A percentile compares a stretch with the other conserved stretches of the same genome.
phyloP scores from a whole-genome alignment of 2,329 filamentous ascomycete species.

The Nothophoma quercina region DNA sequence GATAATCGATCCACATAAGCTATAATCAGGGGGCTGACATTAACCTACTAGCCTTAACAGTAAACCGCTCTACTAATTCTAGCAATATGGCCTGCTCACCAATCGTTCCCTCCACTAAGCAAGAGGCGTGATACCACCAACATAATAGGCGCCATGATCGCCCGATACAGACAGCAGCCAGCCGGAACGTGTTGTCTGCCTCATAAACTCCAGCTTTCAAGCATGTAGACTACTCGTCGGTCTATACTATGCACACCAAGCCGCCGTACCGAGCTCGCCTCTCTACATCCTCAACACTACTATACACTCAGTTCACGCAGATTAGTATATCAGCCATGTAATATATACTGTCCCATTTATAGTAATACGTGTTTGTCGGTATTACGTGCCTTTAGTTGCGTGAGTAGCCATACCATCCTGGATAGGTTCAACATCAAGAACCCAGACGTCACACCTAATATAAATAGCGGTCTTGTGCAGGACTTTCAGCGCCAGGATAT shows the following conservation, averaged over 20 bases:
- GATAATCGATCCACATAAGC: too few species aligned
- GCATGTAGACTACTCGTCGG: conserved; percentile 19
- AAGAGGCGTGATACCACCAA: conserved; percentile 1
- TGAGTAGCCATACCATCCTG: conserved; percentile 18
- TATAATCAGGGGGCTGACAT: too few species aligned
- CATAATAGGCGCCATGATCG: conserved; percentile 3
- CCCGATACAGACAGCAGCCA: conserved; percentile 2
- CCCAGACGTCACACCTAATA: conserved; percentile 15
- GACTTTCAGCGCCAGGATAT: conserved; percentile 18
- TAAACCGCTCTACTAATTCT: not conserved
- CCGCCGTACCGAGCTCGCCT: conserved; percentile 21
- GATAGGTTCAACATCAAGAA: conserved; percentile 15
- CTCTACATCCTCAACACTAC: conserved; percentile 20
- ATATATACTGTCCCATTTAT: conserved; percentile 14
- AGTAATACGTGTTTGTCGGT: conserved; percentile 18
- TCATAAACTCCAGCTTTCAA: conserved; percentile 17
- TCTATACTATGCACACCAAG: conserved; percentile 17
- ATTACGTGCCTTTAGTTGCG: conserved; percentile 17
- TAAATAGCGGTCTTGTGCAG: conserved; percentile 19
- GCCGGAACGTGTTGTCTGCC: conserved; percentile 2
- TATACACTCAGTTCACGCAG: conserved; percentile 16
- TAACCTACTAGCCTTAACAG: too few species aligned
- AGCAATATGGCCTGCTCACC: not conserved
- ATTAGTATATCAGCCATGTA: conserved; percentile 8
- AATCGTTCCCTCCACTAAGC: not conserved